Base-by-base conservation (phyloP, 352 stramenopile species). In the Phytopythium montanum region DNA sequence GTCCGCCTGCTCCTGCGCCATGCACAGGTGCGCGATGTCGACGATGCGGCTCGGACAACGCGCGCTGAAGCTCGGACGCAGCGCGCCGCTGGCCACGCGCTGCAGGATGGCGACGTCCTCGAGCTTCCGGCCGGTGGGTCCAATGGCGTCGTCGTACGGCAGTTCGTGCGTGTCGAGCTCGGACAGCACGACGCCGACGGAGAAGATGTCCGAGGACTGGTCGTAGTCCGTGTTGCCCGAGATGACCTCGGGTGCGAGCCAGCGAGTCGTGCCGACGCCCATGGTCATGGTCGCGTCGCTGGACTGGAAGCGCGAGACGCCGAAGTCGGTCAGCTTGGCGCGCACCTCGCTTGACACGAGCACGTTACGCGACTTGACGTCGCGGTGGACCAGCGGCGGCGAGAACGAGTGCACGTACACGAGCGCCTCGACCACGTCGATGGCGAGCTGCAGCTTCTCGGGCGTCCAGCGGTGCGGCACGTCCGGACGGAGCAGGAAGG, bases 201-300 rank as follows among this genome's bases (percentile, higher is more conserved):
- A 75, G 64, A 85, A 89, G 1, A 89, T 72, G 60, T 87, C 76
- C 0, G 81, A 64, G 1, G 72, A 65, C 25, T 74, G 68, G 21
- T 72, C 61, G 60, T 77, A 79, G 50, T 94, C 81, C 21, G 58
- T 73, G 50, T 66, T 69, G 14, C 87, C 84, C 4, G 64, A 56
- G 33, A 97, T 69, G 44, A 87, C 46, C 61, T 92, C 82, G 0
- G 81, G 79, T 5, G 82, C 75, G 1, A 80, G 50, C 82, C 82
- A 90, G 28, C 78, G 74, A 42, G 72, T 73, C 1, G 81, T 92
- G 21, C 79, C 81, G 9, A 85, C 69, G 3, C 70, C 66, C 4
- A 63, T 55, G 2, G 65, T 79, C 72, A 83, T 81, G 16, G 65
- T 77, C 5, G 56, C 39, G 39, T 81, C 61, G 12, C 53, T 51